Conservation (phyloP, 2,329 filamentous ascomycete species). For the Leptoxyphium fumago region DNA sequence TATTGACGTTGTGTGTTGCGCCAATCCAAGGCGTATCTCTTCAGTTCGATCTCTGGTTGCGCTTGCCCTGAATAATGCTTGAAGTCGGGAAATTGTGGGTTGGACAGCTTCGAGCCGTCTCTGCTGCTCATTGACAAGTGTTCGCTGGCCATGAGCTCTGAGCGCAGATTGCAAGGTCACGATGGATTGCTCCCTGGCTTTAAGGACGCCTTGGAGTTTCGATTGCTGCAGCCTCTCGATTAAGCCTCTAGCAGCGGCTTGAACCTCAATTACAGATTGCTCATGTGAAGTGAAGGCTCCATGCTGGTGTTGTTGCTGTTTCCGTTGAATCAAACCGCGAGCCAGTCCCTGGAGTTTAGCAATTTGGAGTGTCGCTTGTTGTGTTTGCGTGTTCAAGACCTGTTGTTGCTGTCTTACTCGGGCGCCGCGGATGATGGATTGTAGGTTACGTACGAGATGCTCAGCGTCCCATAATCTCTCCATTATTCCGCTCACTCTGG, state of each 20-base stretch:
- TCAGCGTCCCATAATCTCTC: conserved; percentile 79
- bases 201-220: conserved; percentile 15
- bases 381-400: conserved; percentile 45
- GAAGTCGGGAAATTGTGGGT: conserved; percentile 17
- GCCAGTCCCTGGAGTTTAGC: conserved; percentile 39
- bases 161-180: conserved; percentile 50
- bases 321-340: conserved; percentile 51
- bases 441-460: conserved; percentile 59
- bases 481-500: conserved; percentile 70
- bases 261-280: conserved; percentile 17
- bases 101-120: conserved; percentile 11
- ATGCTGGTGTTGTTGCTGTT: conserved; percentile 17
- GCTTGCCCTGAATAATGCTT: conserved; percentile 25
- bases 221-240: conserved; percentile 22
- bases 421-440: conserved; percentile 49
- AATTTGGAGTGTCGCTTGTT: conserved; percentile 46
- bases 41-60: conserved; percentile 7
- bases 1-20: conserved; percentile 28
- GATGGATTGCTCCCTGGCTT: conserved; percentile 23
- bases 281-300: conserved; percentile 15
- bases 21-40: conserved; percentile 24
- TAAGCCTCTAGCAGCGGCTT: conserved; percentile 28
- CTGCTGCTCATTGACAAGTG: conserved; percentile 6
- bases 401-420: conserved; percentile 27
- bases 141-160: conserved; percentile 41